phyloP scores from a whole-genome alignment of 176 grass and related monocot species.

The Carex cristatella region DNA sequence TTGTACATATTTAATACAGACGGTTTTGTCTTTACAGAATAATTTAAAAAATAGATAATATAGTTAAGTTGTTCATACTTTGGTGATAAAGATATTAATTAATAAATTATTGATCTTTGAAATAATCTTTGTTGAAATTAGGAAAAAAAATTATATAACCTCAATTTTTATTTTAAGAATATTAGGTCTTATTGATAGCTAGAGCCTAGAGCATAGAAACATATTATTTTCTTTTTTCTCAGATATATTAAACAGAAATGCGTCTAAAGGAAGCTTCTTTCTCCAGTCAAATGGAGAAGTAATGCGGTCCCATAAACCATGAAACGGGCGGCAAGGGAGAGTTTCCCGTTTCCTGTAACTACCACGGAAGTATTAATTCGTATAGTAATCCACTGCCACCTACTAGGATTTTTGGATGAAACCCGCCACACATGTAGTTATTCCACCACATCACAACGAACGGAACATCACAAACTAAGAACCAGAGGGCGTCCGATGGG shows the following conservation, averaged over 20 bases:
- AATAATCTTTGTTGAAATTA: slow-evolving; percentile 1
- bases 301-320: neutral
- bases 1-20: neutral
- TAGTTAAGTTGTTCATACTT: neutral
- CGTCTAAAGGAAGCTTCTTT: neutral
- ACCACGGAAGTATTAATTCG: neutral
- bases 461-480: neutral
- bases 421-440: neutral
- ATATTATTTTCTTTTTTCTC: neutral
- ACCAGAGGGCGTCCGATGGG: too few relatives aligned
- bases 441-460: neutral
- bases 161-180: neutral
- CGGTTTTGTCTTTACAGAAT: neutral
- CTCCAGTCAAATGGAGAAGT: neutral
- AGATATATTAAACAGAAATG: neutral
- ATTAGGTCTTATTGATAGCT: neutral
- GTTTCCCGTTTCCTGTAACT: neutral
- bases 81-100: neutral
- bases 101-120: neutral
- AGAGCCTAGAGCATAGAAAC: too few relatives aligned
- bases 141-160: neutral
- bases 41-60: neutral
- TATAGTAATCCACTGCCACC: neutral
- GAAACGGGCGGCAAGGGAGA: slow-evolving; percentile 4
- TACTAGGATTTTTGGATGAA: neutral